phyloP scores from a whole-genome alignment of 768 basidiomycete species.

The Pulveroboletus sp. region DNA sequence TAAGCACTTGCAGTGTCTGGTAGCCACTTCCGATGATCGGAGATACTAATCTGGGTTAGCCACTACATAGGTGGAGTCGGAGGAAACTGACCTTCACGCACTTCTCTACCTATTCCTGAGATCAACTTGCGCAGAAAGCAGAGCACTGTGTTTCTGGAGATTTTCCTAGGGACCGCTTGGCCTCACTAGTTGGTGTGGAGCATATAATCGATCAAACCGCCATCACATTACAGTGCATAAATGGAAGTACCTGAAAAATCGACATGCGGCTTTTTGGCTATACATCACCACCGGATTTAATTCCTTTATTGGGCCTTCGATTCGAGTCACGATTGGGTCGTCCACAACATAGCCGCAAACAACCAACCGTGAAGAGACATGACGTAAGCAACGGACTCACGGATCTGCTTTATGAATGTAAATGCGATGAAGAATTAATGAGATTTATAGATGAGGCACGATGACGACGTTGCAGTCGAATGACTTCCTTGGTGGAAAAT shows the following conservation, averaged over 20 bases:
- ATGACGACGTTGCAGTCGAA: too few species aligned
- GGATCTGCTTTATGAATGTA: too few species aligned
- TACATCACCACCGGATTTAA: not conserved
- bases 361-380: too few species aligned
- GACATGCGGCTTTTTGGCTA: not conserved
- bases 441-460: too few species aligned
- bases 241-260: not conserved
- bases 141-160: too few species aligned
- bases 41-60: not conserved
- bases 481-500: too few species aligned
- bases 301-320: not conserved
- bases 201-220: too few species aligned
- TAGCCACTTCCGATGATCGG: conserved; percentile 4
- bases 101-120: not conserved
- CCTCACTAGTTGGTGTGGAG: too few species aligned
- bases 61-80: not conserved
- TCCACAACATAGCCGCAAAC: not conserved
- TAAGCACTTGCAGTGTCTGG: conserved; percentile 23
- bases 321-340: not conserved
- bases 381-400: too few species aligned
- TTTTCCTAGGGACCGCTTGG: too few species aligned
- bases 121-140: too few species aligned
- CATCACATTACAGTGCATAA: not conserved
- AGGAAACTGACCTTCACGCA: not conserved
- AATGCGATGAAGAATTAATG: too few species aligned